These are phyloP conservation scores for Zoysia pacifica DNA, from an alignment of 176 grass and related monocot genomes.

Conservation along the genomic window DNA sequence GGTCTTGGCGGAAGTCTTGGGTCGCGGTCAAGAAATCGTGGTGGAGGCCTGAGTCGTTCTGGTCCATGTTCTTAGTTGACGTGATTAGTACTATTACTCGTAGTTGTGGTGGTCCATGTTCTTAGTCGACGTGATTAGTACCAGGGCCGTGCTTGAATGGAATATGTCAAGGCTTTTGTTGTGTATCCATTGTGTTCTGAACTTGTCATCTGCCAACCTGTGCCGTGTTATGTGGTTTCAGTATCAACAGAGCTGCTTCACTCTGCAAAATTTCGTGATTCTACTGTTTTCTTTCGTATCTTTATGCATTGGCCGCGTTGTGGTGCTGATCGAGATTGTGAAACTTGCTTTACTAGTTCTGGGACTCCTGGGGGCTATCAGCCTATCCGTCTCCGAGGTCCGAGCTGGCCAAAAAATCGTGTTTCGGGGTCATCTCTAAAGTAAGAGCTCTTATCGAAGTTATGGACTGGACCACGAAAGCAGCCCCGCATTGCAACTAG, in stretches of 20 bases:
- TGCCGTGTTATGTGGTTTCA: neutral
- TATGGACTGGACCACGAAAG: too few species aligned
- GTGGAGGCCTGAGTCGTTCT: neutral
- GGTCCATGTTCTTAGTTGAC: slow-evolving; percentile 2
- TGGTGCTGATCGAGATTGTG: too few species aligned
- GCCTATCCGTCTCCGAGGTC: too few species aligned
- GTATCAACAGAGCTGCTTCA: neutral
- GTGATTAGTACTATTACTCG: neutral
- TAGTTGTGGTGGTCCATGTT: neutral
- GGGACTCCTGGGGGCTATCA: too few species aligned
- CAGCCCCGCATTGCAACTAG: too few species aligned
- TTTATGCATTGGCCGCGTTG: too few species aligned
- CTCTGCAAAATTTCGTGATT: neutral
- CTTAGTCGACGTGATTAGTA: neutral
- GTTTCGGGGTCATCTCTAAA: too few species aligned
- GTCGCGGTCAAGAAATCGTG: slow-evolving; percentile 36
- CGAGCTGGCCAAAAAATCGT: too few species aligned
- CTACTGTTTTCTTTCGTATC: too few species aligned
- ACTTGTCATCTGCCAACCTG: neutral
- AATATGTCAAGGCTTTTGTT: neutral
- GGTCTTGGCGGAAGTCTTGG: slow-evolving; percentile 35
- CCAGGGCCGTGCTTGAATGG: neutral
- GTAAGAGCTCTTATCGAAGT: too few species aligned
- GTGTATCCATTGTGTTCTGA: neutral
- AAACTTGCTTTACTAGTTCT: too few species aligned